These are phyloP conservation scores for Evernia prunastri DNA, from an alignment of 495 filamentous ascomycete species.

Conservation along the genomic window DNA sequence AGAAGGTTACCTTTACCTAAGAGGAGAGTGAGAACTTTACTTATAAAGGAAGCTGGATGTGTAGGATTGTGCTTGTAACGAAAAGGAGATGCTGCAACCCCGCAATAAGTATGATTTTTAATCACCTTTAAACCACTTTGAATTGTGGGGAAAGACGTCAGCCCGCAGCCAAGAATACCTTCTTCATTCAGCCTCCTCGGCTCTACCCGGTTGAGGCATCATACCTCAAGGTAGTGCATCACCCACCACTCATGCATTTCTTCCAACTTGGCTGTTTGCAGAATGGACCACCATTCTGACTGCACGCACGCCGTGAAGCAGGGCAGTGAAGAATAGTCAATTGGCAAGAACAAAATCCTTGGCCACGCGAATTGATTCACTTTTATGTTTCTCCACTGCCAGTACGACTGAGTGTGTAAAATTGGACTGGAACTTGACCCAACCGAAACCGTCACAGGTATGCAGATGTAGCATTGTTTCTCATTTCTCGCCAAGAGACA, in stretches of 20 bases:
- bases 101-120: background rate
- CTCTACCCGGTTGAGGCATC: background rate
- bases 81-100: background rate
- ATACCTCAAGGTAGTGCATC: no score
- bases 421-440: background rate
- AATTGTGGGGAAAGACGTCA: constrained; percentile 1
- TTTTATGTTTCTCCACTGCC: background rate
- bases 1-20: no score
- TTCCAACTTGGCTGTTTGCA: background rate
- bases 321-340: no score
- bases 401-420: background rate
- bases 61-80: background rate
- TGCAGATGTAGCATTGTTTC: background rate
- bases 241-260: background rate
- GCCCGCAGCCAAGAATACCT: background rate
- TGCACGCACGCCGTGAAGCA: background rate
- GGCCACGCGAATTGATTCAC: background rate
- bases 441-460: background rate
- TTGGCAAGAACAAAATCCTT: background rate
- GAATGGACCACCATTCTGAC: no score
- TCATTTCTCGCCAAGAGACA: background rate
- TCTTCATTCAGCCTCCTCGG: background rate
- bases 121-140: no score
- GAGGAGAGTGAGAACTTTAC: background rate
- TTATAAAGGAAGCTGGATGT: background rate